A percentile compares a stretch with the other conserved stretches of the same genome.
Conservation (phyloP, 2,329 filamentous ascomycete species). For the Lachnellula hyalina region DNA sequence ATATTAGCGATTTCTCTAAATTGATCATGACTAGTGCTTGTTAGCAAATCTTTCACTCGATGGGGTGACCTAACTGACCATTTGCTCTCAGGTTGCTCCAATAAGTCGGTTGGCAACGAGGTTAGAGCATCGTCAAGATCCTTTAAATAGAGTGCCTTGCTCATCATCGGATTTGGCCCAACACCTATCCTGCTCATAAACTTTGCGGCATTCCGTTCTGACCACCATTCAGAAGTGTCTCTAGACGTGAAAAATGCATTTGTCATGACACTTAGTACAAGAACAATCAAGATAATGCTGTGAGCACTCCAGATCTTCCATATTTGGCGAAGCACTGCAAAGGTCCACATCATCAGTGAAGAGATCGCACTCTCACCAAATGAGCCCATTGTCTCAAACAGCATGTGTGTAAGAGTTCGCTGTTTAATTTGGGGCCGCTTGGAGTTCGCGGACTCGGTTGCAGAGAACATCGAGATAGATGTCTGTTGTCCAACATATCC, state of each 20-base stretch:
- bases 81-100: conserved; percentile 38
- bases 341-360: conserved; percentile 71
- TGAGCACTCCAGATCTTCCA: conserved; percentile 69
- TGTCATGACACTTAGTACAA: conserved; percentile 62
- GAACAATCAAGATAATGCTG: conserved; percentile 63
- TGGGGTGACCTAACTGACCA: conserved; percentile 36
- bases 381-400: conserved; percentile 68
- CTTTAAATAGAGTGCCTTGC: conserved; percentile 74
- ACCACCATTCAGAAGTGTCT: conserved; percentile 75
- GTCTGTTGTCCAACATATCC: conserved; percentile 67
- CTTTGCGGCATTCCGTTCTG: conserved; percentile 69
- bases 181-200: conserved; percentile 84
- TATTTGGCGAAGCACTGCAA: conserved; percentile 58
- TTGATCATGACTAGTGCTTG: conserved; percentile 46
- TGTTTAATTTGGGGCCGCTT: conserved; percentile 55
- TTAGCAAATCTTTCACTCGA: conserved; percentile 11
- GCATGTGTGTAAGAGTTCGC: conserved; percentile 59
- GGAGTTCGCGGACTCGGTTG: conserved; percentile 36
- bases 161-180: conserved; percentile 73
- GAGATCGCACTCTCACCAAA: conserved; percentile 70
- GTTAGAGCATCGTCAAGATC: conserved; percentile 65
- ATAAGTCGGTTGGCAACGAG: conserved; percentile 18
- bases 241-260: conserved; percentile 74
- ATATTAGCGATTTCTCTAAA: conserved; percentile 55
- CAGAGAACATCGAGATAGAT: conserved; percentile 55